Percentiles rank a stretch among this genome's conserved stretches.
Evolutionary conservation across 805 yeast genomes (phyloP).

Genomic region (Metschnikowia borealis): DNA sequence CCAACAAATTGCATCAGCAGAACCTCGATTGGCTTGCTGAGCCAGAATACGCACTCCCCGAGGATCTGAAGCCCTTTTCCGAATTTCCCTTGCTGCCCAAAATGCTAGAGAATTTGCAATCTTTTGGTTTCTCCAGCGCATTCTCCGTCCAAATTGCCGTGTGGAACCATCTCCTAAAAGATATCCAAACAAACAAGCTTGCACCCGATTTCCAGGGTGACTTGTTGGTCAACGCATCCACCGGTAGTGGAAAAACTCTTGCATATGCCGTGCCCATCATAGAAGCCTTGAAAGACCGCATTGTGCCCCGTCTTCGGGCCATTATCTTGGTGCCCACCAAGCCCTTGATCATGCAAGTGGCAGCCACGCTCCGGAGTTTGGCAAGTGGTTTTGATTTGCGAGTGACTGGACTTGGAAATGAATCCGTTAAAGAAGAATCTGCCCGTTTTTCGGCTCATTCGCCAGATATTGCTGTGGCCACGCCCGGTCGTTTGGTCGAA

Average conservation of each 20-base stretch:
- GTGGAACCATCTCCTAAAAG: conserved; percentile 48
- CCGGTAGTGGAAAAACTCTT: conserved; percentile 94
- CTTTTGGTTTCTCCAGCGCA: conserved; percentile 49
- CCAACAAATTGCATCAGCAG: conserved; percentile 24
- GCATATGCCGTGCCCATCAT: conserved; percentile 84
- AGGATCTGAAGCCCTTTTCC: conserved; percentile 42
- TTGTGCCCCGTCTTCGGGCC: conserved; percentile 71
- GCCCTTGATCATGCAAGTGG: conserved; percentile 81
- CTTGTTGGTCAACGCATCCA: conserved; percentile 83
- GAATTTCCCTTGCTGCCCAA: conserved; percentile 44
- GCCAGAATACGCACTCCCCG: conserved; percentile 56
- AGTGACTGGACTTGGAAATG: conserved; percentile 57
- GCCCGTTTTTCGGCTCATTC: conserved; percentile 36
- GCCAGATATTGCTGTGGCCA: conserved; percentile 69
- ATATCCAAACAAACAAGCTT: conserved; percentile 35
- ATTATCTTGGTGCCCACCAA: conserved; percentile 85
- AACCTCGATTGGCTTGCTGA: conserved; percentile 63
- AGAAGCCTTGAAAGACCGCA: conserved; percentile 57
- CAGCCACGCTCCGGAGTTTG: conserved; percentile 54
- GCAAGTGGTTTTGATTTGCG: conserved; percentile 64
- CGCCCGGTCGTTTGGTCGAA: conserved; percentile 84
- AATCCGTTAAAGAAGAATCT: conserved; percentile 62
- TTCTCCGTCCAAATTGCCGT: conserved; percentile 77
- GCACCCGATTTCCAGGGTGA: conserved; percentile 65
- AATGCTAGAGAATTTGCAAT: conserved; percentile 45